Conservation (phyloP, 768 basidiomycete genomes). For the Clavaria fumosa region DNA sequence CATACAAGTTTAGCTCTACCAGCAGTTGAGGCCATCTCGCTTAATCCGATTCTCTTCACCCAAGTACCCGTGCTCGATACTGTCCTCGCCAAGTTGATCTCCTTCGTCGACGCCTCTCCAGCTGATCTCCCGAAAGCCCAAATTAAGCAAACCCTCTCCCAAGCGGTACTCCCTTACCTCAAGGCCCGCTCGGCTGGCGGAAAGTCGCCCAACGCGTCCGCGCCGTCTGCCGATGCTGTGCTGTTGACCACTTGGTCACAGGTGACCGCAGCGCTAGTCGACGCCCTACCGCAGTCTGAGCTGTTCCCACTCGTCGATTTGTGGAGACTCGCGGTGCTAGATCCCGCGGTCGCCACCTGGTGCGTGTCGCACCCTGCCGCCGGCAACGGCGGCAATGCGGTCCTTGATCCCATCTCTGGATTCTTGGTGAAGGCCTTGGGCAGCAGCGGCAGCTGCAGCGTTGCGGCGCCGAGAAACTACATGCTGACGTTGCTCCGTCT, state of each 20-base stretch:
- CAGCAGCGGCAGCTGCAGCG: conserved; percentile 1
- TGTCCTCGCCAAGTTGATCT: conserved; percentile 41
- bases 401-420: conserved; percentile 25
- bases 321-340: conserved; percentile 65
- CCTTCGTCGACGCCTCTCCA: conserved; percentile 30
- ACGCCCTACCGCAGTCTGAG: conserved; percentile 32
- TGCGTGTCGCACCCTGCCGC: conserved; percentile 19
- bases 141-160: conserved; percentile 34
- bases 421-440: conserved; percentile 28
- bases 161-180: conserved; percentile 45
- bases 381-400: no score
- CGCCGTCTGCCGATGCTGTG: conserved; percentile 15
- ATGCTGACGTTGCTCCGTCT: conserved; percentile 52
- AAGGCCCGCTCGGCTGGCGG: conserved; percentile 28
- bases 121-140: conserved; percentile 20
- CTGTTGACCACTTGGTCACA: conserved; percentile 34
- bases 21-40: conserved; percentile 42
- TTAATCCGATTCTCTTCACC: conserved; percentile 61
- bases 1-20: conserved; percentile 49
- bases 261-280: conserved; percentile 27
- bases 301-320: conserved; percentile 77
- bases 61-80: conserved; percentile 57
- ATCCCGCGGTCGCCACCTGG: conserved; percentile 41
- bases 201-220: conserved; percentile 9
- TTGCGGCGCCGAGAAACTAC: conserved; percentile 39